Evolutionary conservation across 2,329 filamentous ascomycete species (phyloP), one percentile per base, ranked within the genome.

Genomic region (Sporothrix inflata): DNA sequence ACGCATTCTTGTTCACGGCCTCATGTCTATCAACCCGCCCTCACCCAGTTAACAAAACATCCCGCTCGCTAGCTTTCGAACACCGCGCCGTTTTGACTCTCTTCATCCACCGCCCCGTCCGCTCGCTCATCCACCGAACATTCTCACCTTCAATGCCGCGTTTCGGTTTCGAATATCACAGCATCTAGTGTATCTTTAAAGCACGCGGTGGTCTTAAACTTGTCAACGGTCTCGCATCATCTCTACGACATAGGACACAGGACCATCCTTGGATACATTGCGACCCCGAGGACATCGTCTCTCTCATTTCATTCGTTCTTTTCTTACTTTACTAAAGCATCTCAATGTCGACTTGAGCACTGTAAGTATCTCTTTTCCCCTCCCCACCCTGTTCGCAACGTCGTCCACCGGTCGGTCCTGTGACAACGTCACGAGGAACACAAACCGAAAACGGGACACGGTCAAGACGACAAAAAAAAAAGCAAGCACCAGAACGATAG

Each of bases 71-170:
- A 49, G 63, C 24, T 49, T 47, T 14, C 21, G n/a, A n/a, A 30
- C 38, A 71, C 19, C 63, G 53, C 24, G 63, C 70, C 70, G 38
- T 67, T 71, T 55, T 51, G 49, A 40, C 30, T 55, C 66, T 55
- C 19, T 8, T 69, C 66, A 38, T 42, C 66, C 30, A 55, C 63
- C 27, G 24, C 42, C 24, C 42, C 24, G 42, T 34, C 63, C 63
- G 14, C 63, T 49, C 42, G 63, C 24, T 49, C 60, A 65, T 27
- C 60, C 60, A 63, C 38, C 38, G n/a, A 45, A 19, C 14, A 65
- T 27, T 21, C 45, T 27, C n/a, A 45, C 38, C 27, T n/a, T 45
- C 4, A 24, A 45, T 45, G 60, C 60, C 38, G 38, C 11, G 38
- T 24, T 65, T 45, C 21, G 38, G 38, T 12, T 11, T 65, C 38